Percentiles rank a stretch among this genome's conserved stretches.
Evolutionary conservation across 2,329 filamentous ascomycete species (phyloP).

Genomic region (Fusarium equiseti): DNA sequence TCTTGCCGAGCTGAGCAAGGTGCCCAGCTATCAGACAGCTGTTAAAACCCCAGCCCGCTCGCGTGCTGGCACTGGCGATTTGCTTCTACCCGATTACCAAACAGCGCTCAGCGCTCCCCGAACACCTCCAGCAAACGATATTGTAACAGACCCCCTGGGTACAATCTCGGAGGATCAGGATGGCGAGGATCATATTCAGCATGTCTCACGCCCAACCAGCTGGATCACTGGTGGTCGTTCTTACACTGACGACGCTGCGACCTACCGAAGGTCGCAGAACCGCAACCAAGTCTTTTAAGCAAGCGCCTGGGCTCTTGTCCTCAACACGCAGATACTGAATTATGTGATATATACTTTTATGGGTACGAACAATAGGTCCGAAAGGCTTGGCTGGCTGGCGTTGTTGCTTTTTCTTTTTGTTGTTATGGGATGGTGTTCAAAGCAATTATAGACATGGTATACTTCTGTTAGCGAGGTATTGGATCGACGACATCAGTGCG

Average conservation of each 20-base stretch:
- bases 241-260: slow-evolving; percentile 44
- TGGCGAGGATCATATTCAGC: slow-evolving; percentile 44
- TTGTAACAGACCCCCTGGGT: slow-evolving; percentile 46
- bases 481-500: slow-evolving; percentile 20
- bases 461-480: slow-evolving; percentile 12
- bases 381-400: slow-evolving; percentile 36
- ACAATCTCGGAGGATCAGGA: slow-evolving; percentile 51
- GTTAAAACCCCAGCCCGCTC: slow-evolving; percentile 73
- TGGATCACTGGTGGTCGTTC: slow-evolving; percentile 40
- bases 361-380: slow-evolving; percentile 27
- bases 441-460: slow-evolving; percentile 42
- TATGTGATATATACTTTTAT: slow-evolving; percentile 17
- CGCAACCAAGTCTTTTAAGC: slow-evolving; percentile 38
- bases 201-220: slow-evolving; percentile 44
- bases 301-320: neutral
- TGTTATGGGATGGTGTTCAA: slow-evolving; percentile 10
- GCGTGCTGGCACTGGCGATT: slow-evolving; percentile 61
- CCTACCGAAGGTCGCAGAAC: slow-evolving; percentile 41
- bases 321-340: neutral
- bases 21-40: slow-evolving; percentile 82
- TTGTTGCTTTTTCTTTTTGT: slow-evolving; percentile 23
- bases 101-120: slow-evolving; percentile 68
- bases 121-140: slow-evolving; percentile 58
- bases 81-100: slow-evolving; percentile 74
- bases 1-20: slow-evolving; percentile 75